Evolutionary conservation across 1,284 basidiomycete species (phyloP).

Genomic region (Blastosporella zonata): DNA sequence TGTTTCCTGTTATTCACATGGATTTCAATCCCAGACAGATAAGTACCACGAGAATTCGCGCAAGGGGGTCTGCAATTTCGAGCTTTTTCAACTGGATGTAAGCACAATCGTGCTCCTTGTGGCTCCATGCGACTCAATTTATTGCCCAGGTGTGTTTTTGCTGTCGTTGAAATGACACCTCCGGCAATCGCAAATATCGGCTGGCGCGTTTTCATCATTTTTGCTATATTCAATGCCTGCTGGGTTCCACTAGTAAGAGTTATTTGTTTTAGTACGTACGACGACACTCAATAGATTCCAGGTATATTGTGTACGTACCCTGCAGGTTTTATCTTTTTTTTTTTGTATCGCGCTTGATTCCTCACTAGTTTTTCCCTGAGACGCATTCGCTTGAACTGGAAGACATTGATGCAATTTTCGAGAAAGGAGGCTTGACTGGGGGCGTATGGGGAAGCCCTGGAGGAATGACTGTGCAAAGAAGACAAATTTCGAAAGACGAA

Average conservation of each 20-base stretch:
- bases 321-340: not conserved
- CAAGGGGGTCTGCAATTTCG: slow-evolving; percentile 35
- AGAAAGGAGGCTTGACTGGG: slow-evolving; percentile 41
- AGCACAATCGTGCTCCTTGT: not conserved
- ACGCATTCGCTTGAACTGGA: slow-evolving; percentile 42
- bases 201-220: slow-evolving; percentile 48
- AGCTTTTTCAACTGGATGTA: slow-evolving; percentile 43
- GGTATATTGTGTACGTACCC: slow-evolving; percentile 6
- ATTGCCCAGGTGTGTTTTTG: slow-evolving; percentile 34
- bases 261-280: not conserved
- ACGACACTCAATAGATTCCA: not conserved
- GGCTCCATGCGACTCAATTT: not conserved
- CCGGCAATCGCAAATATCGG: slow-evolving; percentile 47
- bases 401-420: slow-evolving; percentile 43
- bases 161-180: slow-evolving; percentile 47
- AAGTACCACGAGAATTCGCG: slow-evolving; percentile 36
- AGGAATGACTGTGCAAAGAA: slow-evolving; percentile 20
- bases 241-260: slow-evolving; percentile 36
- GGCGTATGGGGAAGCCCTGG: slow-evolving; percentile 34
- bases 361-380: slow-evolving; percentile 40
- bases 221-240: slow-evolving; percentile 43
- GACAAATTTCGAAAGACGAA: not conserved
- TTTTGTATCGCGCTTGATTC: too few species aligned
- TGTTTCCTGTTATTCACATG: not conserved
- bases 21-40: slow-evolving; percentile 24